Evolutionary conservation across 768 basidiomycete species (phyloP), one percentile per base, ranked within the genome.

Genomic region (Serendipita sp.): DNA sequence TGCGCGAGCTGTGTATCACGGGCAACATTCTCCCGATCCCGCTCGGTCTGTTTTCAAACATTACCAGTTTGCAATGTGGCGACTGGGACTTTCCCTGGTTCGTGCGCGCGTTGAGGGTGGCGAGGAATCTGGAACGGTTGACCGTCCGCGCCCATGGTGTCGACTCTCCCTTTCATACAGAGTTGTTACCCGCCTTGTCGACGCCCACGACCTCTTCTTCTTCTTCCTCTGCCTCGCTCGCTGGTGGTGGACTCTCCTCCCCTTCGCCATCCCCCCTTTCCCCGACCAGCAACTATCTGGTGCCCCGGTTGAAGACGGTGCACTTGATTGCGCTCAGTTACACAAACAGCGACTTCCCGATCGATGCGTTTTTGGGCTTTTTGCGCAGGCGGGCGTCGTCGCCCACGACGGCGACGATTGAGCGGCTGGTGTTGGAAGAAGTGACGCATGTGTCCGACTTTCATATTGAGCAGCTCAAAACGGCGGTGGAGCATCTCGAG

Each of bases 11-110:
- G 31, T 58, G 53, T 31, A 28, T 58, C 11, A 58, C 53, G 30
- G 53, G 53, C 1, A 22, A 58, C 53, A 58, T 58, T 13, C 7
- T 58, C 17, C 30, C 53, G 24, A 58, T 58, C 53, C 53, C 53
- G 1, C 2, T 58, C 11, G 30, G 31, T 31, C 26, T 58, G 24
- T 58, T 58, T 31, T 11, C 26, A 11, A 58, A 58, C 26, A 58
- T 58, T 3, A 58, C 53, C 1, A 30, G 24, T 28, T 31, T 58
- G 20, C 53, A 58, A 11, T 58, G 53, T 33, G 31, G 30, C 2
- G 53, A 58, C 26, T 58, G 53, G 53, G 53, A 58, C 9, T 58
- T 58, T 31, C 53, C 53, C 9, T 58, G 53, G 53, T 58, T 58
- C 53, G 31, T 58, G 13, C 53, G 53, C 26, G 53, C 53, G 33